Conservation (phyloP, 441 rosid genomes). For the Brassica hybrid region DNA sequence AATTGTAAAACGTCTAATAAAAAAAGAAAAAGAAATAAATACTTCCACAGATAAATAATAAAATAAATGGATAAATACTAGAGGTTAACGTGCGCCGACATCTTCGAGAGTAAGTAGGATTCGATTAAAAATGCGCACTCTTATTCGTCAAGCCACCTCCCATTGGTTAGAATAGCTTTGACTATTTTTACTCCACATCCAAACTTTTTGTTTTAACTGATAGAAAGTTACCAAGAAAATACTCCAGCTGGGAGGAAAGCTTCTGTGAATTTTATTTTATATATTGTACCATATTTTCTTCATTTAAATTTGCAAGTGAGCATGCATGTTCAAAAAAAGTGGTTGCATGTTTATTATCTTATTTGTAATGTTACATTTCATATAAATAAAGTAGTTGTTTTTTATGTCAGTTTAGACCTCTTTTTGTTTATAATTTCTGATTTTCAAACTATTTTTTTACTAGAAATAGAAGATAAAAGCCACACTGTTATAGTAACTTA, state of each 20-base stretch:
- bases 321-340: too few species aligned
- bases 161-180: constrained; percentile 46
- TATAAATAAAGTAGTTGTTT: neutral
- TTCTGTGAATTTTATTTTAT: too few species aligned
- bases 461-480: neutral
- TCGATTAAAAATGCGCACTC: constrained; percentile 78
- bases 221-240: too few species aligned
- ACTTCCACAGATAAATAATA: constrained; percentile 27
- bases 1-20: constrained; percentile 4
- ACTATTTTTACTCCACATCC: constrained; percentile 3
- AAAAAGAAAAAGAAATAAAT: neutral
- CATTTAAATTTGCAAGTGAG: too few species aligned
- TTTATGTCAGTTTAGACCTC: neutral
- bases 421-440: neutral
- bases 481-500: neutral
- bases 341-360: too few species aligned
- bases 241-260: too few species aligned
- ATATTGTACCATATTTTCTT: too few species aligned
- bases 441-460: neutral
- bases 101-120: constrained; percentile 45
- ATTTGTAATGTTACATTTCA: too few species aligned
- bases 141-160: constrained; percentile 61
- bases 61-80: constrained; percentile 3
- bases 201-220: neutral
- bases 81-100: constrained; percentile 61